Percentiles rank a stretch among this genome's conserved stretches.
These are phyloP conservation scores for Oryza coarctata DNA, from an alignment of 176 grass and related monocot species.

Conservation along the genomic window DNA sequence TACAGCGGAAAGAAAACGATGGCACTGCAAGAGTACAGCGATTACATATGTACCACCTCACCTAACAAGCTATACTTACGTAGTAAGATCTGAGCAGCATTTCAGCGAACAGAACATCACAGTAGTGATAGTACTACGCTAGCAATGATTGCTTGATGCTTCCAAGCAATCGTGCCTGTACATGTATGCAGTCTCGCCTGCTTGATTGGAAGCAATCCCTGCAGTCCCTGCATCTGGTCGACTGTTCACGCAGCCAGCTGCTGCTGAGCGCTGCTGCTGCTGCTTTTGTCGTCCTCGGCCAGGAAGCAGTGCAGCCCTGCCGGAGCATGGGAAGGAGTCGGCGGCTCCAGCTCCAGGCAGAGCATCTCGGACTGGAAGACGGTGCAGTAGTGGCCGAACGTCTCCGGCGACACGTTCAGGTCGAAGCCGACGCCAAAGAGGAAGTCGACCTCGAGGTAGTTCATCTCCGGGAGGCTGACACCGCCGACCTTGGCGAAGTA, in stretches of 20 bases:
- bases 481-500: constrained; percentile 53
- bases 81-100: neutral
- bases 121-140: neutral
- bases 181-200: neutral
- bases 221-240: neutral
- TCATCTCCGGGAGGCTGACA: constrained; percentile 61
- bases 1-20: neutral
- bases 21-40: neutral
- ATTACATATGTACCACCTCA: neutral
- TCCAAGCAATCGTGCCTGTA: constrained; percentile 35
- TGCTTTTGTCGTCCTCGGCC: constrained; percentile 37
- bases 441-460: constrained; percentile 61
- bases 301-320: constrained; percentile 37
- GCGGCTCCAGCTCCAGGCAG: constrained; percentile 24
- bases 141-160: neutral
- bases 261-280: constrained; percentile 1
- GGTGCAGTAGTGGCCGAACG: constrained; percentile 47
- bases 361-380: constrained; percentile 47
- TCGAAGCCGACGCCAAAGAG: constrained; percentile 44
- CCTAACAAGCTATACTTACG: constrained; percentile 19
- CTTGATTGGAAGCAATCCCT: constrained; percentile 33
- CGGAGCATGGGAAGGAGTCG: neutral
- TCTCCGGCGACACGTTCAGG: constrained; percentile 44
- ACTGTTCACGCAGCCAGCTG: constrained; percentile 37
- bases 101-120: neutral